phyloP scores from a whole-genome alignment of 2,329 filamentous ascomycete genomes.

The Microascus cirrosus region DNA sequence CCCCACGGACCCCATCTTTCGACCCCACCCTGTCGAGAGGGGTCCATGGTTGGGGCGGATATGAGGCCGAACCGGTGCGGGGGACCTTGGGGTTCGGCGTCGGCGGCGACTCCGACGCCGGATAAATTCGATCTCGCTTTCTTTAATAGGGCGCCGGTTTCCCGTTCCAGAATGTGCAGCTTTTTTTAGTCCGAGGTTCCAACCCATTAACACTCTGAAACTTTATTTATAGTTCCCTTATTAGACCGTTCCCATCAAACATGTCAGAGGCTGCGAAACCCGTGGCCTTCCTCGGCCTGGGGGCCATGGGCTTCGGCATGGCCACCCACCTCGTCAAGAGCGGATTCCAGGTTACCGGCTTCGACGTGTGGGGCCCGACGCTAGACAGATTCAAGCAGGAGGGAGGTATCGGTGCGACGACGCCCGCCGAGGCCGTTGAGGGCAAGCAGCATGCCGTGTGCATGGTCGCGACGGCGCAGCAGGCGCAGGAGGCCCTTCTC shows the following conservation, averaged over 20 bases:
- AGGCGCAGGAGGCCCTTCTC: conserved; percentile 56
- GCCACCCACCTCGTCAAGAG: conserved; percentile 59
- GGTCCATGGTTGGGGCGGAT: too few species aligned
- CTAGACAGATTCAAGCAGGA: conserved; percentile 53
- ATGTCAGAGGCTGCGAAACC: conserved; percentile 20
- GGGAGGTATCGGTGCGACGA: conserved; percentile 47
- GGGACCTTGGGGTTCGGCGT: conserved; percentile 54
- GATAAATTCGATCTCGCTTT: conserved; percentile 11
- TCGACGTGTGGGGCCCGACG: conserved; percentile 57
- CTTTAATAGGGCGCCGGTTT: too few species aligned
- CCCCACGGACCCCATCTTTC: too few species aligned
- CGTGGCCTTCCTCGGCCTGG: conserved; percentile 62
- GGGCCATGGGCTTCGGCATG: conserved; percentile 77
- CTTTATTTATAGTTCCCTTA: too few species aligned
- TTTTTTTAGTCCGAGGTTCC: too few species aligned
- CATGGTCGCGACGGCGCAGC: conserved; percentile 66
- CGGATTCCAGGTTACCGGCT: conserved; percentile 58
- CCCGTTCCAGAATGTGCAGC: too few species aligned
- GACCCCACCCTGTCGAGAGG: too few species aligned
- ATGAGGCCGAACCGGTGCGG: conserved; percentile 13
- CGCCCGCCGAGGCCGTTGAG: conserved; percentile 49
- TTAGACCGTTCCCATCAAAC: not conserved
- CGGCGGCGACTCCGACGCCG: conserved; percentile 54
- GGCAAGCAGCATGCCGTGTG: conserved; percentile 52
- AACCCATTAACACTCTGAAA: too few species aligned